Base-by-base conservation (phyloP, 2,329 filamentous ascomycete species). In the Colletotrichum sidae region DNA sequence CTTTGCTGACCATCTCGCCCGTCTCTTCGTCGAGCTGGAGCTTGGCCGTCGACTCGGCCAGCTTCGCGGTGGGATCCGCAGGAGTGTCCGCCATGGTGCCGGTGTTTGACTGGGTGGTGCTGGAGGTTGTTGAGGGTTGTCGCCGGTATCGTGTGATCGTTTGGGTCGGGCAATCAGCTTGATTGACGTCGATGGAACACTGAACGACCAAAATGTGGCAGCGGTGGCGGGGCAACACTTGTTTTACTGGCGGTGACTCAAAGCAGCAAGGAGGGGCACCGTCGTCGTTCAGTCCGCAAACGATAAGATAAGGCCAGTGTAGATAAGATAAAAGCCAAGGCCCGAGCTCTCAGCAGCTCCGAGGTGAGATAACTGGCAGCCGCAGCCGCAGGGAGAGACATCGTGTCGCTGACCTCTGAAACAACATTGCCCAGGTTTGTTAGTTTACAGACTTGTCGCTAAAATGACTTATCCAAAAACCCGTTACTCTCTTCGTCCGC, bases 1-100 rank as follows among this genome's bases (percentile, higher is more conserved):
- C 83, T 75, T 88, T 88, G 52, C 86, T 88, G 46, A 89, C 84
- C 85, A 87, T 87, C 77, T 90, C 87, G n/a, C 87, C 86, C 3
- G 87, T 89, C 77, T 86, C 86, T 70, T 87, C 84, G 75, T 90
- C 87, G 41, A 89, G 83, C 74, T 86, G 80, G 47, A 89, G 82
- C 80, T 89, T 89, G 65, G 86, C 83, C 42, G 81, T 79, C 55
- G 76, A 77, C 69, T 85, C 83, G 35, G 77, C 74, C 41, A 84
- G 74, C 80, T 89, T 89, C 67, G 85, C 83, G 41, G 81, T 79
- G 57, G 76, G 77, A 67, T 85, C 83, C 35, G 77, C 74, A 33
- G 83, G 72, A 67, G 78, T 76, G 71, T 85, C 82, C 65, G 83
- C 79, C 83, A 85, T 85, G 70, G 57, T 76, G 37, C 44, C 51